These are phyloP conservation scores for Guyanaporus albipodus DNA, from an alignment of 768 basidiomycete genomes.

Conservation along the genomic window DNA sequence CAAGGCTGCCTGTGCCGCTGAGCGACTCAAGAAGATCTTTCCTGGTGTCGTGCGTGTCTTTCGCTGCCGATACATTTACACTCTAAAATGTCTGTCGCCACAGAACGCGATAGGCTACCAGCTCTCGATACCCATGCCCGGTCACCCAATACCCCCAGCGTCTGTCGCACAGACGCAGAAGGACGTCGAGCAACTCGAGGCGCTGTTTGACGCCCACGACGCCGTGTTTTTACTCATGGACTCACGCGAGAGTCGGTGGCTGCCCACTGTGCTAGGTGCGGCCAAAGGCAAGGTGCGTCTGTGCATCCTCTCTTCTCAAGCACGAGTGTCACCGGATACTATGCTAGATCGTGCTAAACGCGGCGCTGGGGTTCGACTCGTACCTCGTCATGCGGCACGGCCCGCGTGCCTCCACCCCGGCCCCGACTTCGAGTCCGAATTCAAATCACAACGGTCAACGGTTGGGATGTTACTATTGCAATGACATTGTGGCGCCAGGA, in stretches of 20 bases:
- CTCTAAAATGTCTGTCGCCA: neutral
- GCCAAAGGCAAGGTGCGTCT: constrained; percentile 75
- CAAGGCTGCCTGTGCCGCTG: constrained; percentile 90
- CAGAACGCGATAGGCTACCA: constrained; percentile 82
- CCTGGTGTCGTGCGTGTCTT: constrained; percentile 76
- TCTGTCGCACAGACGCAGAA: constrained; percentile 53
- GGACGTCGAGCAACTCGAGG: constrained; percentile 72
- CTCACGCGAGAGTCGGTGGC: constrained; percentile 95
- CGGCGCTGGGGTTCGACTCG: constrained; percentile 92
- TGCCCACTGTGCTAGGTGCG: constrained; percentile 85
- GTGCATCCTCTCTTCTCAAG: neutral
- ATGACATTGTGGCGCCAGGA: constrained; percentile 93
- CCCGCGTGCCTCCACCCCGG: constrained; percentile 47
- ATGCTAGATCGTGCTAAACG: constrained; percentile 84
- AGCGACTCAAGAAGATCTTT: constrained; percentile 79
- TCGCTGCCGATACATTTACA: neutral
- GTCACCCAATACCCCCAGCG: constrained; percentile 77
- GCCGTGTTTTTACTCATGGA: constrained; percentile 95
- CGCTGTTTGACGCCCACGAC: constrained; percentile 81
- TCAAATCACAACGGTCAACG: constrained; percentile 28
- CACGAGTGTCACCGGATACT: neutral
- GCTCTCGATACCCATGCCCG: constrained; percentile 94
- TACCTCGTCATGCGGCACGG: constrained; percentile 98
- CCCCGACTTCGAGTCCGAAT: too few relatives aligned
- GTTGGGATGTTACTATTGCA: constrained; percentile 97